Evolutionary conservation across 1,139 yeast species (phyloP), one percentile per base, ranked within the genome.

Genomic region (Yamadazyma conglobata): DNA sequence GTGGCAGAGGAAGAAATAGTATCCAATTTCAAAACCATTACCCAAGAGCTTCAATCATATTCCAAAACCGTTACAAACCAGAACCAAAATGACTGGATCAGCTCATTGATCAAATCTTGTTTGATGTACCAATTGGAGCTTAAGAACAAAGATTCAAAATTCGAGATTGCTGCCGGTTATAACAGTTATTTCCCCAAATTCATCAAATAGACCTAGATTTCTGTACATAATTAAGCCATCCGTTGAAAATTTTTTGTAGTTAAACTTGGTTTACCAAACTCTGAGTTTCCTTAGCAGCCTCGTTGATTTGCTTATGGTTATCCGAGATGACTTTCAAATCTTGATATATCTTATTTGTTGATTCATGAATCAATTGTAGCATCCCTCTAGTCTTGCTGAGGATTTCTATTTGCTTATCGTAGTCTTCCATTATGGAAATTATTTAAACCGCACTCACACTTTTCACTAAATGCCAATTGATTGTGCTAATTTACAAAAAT

Each of bases 141-240:
- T 43, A 19, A 46, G 22, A 25, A 39, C 6, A 30, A 41, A 2
- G 31, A 29, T 4, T 46, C 46, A 24, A 43, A 33, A 21, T 42
- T 55, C 15, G 42, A 32, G 2, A 37, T 53, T 6, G 16, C 31
- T 3, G 43, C 46, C 4, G 71, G 69, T 1, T 57, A 56, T 38
- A 70, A 70, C 43, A 47, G 51, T 23, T 64, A 60, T 40, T 70
- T 68, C 46, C 74, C 75, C 4, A 49, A 54, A 15, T 35, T 66
- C 9, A 50, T 58, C 15, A 25, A 12, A n/a, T 15, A 15, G n/a
- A n/a, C n/a, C 15, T 23, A 23, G 25, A 11, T 21, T 21, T 15
- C 4, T 21, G 23, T 21, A 21, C 13, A 21, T 21, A 21, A 11
- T 11, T 10, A 15, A 10, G 10, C n/a, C n/a, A n/a, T n/a, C 19